phyloP scores from a whole-genome alignment of 306 rosid species.

The Urtica urens region DNA sequence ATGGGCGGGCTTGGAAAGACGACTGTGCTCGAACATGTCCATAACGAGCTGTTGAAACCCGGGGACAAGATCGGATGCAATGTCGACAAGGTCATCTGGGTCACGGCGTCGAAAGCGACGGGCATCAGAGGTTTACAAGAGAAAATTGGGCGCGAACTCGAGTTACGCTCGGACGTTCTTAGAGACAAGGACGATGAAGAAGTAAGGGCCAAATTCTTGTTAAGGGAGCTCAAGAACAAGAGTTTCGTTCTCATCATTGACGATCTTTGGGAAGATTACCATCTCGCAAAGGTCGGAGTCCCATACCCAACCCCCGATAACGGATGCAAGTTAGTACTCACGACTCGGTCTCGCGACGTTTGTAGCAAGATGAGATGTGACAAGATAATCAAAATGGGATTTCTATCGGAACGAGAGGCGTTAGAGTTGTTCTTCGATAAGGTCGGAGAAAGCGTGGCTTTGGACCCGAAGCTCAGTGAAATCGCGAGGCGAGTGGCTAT shows the following conservation, averaged over 20 bases:
- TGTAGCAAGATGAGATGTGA: slow-evolving; percentile 8
- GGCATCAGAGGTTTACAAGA: neutral
- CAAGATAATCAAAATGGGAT: neutral
- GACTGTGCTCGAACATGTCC: neutral
- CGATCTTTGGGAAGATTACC: slow-evolving; percentile 1
- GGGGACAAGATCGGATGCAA: too few relatives aligned
- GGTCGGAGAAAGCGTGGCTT: neutral
- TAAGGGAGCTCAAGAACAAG: neutral
- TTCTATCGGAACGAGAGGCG: slow-evolving; percentile 12
- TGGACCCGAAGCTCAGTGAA: neutral
- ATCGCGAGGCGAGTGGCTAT: neutral
- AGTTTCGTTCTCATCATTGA: slow-evolving; percentile 2
- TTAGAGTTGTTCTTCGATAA: slow-evolving; percentile 9
- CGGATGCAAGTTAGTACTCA: slow-evolving; percentile 8
- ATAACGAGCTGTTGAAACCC: neutral
- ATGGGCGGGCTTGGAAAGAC: slow-evolving; percentile 9
- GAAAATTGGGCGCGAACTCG: neutral
- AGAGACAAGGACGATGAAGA: neutral
- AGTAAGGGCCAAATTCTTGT: neutral
- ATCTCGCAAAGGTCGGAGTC: slow-evolving; percentile 5
- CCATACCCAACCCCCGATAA: slow-evolving; percentile 3
- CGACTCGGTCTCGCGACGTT: neutral
- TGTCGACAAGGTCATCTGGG: slow-evolving; percentile 11
- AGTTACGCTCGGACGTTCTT: neutral
- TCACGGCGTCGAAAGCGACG: slow-evolving; percentile 4